Percentiles rank a stretch among this genome's conserved stretches.
phyloP scores from a whole-genome alignment of 2,329 filamentous ascomycete genomes.

The Colletotrichum spaethianum region DNA sequence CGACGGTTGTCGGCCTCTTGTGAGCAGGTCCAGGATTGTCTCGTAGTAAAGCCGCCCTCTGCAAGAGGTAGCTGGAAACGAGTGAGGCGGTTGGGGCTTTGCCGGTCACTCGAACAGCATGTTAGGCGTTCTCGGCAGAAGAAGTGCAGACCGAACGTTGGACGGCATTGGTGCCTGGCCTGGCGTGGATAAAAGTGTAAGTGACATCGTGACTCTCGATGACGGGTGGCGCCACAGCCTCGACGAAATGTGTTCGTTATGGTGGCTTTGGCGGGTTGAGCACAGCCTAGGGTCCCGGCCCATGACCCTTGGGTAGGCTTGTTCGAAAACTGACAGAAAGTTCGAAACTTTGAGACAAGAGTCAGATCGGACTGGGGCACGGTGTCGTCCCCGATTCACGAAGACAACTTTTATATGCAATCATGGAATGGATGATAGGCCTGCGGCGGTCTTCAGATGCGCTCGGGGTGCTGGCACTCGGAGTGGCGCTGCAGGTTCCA shows the following conservation, averaged over 20 bases:
- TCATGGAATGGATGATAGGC: background rate
- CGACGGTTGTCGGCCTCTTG: background rate
- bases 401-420: background rate
- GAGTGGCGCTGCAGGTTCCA: background rate
- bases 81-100: background rate
- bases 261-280: slow-evolving; percentile 4
- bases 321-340: background rate
- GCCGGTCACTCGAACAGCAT: background rate
- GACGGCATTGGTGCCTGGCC: background rate
- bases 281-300: background rate
- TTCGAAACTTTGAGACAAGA: too few species aligned
- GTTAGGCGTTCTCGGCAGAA: background rate
- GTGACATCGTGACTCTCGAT: background rate
- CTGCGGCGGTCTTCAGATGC: too few species aligned
- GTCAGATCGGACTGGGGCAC: too few species aligned
- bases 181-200: background rate
- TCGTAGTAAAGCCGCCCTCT: background rate
- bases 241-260: background rate
- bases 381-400: background rate
- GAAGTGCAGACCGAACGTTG: background rate
- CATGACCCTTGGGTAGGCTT: background rate
- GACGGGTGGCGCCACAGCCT: background rate
- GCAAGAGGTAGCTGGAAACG: background rate
- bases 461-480: too few species aligned
- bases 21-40: background rate